phyloP scores from a whole-genome alignment of 345 rosid genomes.

The Barbarea vulgaris region DNA sequence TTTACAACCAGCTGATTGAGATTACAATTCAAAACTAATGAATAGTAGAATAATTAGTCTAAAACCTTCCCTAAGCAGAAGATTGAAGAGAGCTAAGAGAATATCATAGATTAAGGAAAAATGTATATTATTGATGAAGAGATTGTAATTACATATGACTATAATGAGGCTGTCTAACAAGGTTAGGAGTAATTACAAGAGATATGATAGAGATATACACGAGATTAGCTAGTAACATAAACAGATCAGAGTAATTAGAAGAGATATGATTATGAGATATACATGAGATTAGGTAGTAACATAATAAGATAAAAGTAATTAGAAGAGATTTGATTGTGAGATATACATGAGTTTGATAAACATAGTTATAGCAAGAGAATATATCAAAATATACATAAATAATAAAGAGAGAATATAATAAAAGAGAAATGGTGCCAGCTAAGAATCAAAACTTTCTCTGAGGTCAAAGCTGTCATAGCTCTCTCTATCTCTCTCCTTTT shows the following conservation, averaged over 20 bases:
- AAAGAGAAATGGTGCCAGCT: slow-evolving; percentile 39
- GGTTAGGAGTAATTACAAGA: slow-evolving; percentile 11
- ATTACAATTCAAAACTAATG: background rate
- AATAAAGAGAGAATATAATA: slow-evolving; percentile 52
- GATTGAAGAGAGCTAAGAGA: background rate
- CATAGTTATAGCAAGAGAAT: slow-evolving; percentile 9
- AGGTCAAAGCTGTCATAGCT: slow-evolving; percentile 81
- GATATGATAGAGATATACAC: slow-evolving; percentile 14
- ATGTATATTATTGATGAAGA: background rate
- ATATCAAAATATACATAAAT: background rate
- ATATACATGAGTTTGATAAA: slow-evolving; percentile 16
- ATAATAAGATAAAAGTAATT: background rate
- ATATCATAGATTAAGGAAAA: background rate
- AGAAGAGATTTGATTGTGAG: slow-evolving; percentile 4
- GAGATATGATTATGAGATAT: background rate
- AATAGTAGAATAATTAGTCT: background rate
- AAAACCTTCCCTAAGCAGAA: background rate
- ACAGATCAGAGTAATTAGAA: background rate
- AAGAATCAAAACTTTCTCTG: slow-evolving; percentile 67
- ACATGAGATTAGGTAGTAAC: background rate
- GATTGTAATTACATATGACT: background rate
- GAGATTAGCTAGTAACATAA: background rate
- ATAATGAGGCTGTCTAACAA: background rate
- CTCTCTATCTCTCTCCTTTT: slow-evolving; percentile 14
- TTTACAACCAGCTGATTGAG: background rate